Conservation (phyloP, 345 rosid genomes). For the Kernera saxatilis region DNA sequence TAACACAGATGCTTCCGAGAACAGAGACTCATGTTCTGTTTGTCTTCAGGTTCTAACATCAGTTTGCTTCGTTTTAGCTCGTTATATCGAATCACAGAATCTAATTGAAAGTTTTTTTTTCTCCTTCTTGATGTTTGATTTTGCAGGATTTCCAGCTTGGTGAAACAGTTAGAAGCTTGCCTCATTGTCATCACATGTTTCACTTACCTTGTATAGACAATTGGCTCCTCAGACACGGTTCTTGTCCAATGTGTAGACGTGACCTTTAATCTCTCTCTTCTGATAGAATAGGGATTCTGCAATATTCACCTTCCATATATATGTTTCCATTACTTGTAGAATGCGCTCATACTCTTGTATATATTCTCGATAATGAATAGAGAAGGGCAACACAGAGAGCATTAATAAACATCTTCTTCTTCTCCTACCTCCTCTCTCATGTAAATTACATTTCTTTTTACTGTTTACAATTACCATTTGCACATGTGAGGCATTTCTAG, state of each 20-base stretch:
- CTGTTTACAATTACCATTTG: background rate
- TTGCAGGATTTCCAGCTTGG: conserved; percentile 87
- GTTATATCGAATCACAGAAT: background rate
- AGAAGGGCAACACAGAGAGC: too few relatives aligned
- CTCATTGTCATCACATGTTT: conserved; percentile 95
- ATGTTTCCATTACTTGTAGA: too few relatives aligned
- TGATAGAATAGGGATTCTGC: too few relatives aligned
- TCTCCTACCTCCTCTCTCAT: background rate
- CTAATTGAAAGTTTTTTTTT: background rate
- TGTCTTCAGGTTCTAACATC: conserved; percentile 78
- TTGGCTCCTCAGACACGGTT: conserved; percentile 82
- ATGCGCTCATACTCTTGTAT: too few relatives aligned
- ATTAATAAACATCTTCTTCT: too few relatives aligned
- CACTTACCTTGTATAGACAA: conserved; percentile 93
- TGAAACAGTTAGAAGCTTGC: conserved; percentile 85
- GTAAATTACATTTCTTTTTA: conserved; percentile 16
- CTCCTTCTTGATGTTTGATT: background rate
- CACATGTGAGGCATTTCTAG: background rate
- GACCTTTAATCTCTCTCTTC: conserved; percentile 48
- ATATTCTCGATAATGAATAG: too few relatives aligned
- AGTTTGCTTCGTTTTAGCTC: background rate
- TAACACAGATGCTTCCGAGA: conserved; percentile 70
- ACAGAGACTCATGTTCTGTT: conserved; percentile 79
- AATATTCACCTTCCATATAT: too few relatives aligned
- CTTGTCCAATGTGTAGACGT: conserved; percentile 92